A percentile compares a stretch with the other conserved stretches of the same genome.
Conservation (phyloP, 495 filamentous ascomycete species). For the Lophiotrema nucula region DNA sequence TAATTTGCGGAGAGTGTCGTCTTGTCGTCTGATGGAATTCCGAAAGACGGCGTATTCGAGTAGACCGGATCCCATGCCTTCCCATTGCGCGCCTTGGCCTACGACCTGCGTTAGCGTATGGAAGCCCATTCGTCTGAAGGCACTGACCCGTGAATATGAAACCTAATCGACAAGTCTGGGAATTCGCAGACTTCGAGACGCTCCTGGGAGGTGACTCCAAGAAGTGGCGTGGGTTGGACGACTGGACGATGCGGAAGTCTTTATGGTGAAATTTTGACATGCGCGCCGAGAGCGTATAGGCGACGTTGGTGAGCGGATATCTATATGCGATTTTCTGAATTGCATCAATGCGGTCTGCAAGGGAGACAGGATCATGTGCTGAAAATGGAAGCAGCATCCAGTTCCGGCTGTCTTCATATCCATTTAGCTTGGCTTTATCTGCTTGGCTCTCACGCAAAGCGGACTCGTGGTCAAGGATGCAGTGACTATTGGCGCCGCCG, state of each 20-base stretch:
- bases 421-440: not conserved
- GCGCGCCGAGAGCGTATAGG: conserved; percentile 12
- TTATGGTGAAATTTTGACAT: not conserved
- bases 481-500: conserved; percentile 26
- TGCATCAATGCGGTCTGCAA: conserved; percentile 1
- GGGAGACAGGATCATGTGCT: conserved; percentile 5
- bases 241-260: conserved; percentile 6
- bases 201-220: too few species aligned
- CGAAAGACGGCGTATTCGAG: conserved; percentile 15
- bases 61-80: conserved; percentile 5
- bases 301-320: conserved; percentile 13
- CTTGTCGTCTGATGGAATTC: not conserved
- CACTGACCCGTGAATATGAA: conserved; percentile 31
- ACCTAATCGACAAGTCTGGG: not conserved
- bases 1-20: not conserved
- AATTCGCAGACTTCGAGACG: not conserved
- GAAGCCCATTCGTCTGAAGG: not conserved
- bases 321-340: not conserved
- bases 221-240: not conserved
- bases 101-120: not conserved
- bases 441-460: not conserved
- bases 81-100: conserved; percentile 31
- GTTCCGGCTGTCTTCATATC: not conserved
- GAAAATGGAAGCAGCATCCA: conserved; percentile 20
- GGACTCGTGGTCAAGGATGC: conserved; percentile 18